Evolutionary conservation across 306 rosid genomes (phyloP).

Genomic region (Cucumis melo): DNA sequence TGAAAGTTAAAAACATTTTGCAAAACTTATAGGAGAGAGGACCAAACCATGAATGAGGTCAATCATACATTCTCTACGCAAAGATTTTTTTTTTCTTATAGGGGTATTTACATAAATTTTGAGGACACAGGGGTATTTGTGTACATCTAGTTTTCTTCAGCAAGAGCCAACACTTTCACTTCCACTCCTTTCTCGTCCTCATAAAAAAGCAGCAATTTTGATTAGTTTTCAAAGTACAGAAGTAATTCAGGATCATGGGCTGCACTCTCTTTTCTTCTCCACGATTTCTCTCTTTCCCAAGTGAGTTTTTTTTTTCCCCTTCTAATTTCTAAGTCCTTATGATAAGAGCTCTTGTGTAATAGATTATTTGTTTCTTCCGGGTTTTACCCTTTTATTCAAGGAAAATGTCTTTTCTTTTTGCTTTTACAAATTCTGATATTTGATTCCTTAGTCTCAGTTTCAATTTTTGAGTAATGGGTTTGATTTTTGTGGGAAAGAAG

Average conservation of each 20-base stretch:
- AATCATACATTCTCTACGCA: background rate
- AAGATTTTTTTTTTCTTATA: background rate
- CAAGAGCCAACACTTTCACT: background rate
- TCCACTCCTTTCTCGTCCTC: constrained; percentile 4
- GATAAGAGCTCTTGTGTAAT: background rate
- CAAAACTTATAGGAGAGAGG: background rate
- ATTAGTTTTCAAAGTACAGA: constrained; percentile 5
- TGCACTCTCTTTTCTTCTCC: constrained; percentile 47
- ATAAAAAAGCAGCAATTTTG: background rate
- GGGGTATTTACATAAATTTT: too few relatives aligned
- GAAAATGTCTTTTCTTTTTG: background rate
- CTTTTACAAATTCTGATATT: background rate
- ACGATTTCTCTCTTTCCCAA: constrained; percentile 32
- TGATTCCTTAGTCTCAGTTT: background rate
- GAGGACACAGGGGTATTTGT: constrained; percentile 8
- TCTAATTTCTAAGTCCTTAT: background rate
- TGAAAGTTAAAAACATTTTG: too few relatives aligned
- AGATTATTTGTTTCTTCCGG: background rate
- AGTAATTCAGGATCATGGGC: constrained; percentile 32
- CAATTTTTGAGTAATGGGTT: background rate
- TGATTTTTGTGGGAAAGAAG: constrained; percentile 1
- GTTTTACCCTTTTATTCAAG: background rate
- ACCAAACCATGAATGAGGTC: background rate
- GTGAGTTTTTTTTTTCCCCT: constrained; percentile 19
- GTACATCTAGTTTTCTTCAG: constrained; percentile 12